phyloP scores from a whole-genome alignment of 192 early-diverging fungal genomes.

The Entophlyctis helioformis region DNA sequence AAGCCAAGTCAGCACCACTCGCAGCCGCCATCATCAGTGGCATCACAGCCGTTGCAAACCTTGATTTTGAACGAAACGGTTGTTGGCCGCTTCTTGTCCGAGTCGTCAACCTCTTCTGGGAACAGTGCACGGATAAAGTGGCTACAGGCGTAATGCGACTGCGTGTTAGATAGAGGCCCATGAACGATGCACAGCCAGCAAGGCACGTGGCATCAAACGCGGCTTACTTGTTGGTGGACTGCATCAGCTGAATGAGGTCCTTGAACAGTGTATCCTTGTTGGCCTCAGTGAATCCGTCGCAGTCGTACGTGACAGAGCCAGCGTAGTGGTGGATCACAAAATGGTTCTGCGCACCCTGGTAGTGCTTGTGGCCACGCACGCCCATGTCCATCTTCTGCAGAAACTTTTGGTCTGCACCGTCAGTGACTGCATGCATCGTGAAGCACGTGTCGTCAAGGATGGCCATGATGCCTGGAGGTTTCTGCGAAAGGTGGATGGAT shows the following conservation, averaged over 20 bases:
- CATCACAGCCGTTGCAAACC: constrained; percentile 22
- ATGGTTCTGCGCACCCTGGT: constrained; percentile 39
- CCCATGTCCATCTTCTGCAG: constrained; percentile 38
- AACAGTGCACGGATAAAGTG: constrained; percentile 71
- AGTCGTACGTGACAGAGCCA: constrained; percentile 85
- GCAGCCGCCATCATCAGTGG: no score
- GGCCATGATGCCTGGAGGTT: constrained; percentile 79
- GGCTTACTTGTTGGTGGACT: constrained; percentile 47
- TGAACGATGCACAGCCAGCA: no score
- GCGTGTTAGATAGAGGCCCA: no score
- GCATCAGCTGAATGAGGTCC: constrained; percentile 81
- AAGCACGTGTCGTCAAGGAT: constrained; percentile 96
- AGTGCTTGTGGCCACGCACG: constrained; percentile 33
- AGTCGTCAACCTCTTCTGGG: constrained; percentile 79
- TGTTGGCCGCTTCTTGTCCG: constrained; percentile 91
- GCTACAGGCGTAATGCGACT: constrained; percentile 22
- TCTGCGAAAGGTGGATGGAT: constrained; percentile 25
- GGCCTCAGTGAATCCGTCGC: constrained; percentile 91
- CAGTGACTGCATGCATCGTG: constrained; percentile 80
- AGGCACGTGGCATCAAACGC: no score
- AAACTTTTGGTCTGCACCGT: constrained; percentile 43
- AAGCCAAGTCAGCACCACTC: no score
- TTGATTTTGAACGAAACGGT: constrained; percentile 97
- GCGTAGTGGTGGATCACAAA: constrained; percentile 85
- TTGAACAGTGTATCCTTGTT: constrained; percentile 95